Evolutionary conservation across 305 asterid genomes (phyloP).

Genomic region (Fraxinus floribunda): DNA sequence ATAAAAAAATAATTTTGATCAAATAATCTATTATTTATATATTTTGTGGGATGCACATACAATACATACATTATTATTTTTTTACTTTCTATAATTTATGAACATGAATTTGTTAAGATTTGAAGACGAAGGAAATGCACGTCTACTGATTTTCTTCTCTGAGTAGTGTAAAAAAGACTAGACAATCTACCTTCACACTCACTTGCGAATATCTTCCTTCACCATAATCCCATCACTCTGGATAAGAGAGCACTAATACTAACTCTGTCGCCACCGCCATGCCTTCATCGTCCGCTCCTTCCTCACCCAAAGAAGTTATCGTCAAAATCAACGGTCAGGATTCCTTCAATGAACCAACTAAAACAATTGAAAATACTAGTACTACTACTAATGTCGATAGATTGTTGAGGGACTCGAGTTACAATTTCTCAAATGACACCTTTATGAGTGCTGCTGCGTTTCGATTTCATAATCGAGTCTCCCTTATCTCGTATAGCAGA

Average conservation of each 20-base stretch:
- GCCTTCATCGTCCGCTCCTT: constrained; percentile 22
- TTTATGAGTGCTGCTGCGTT: constrained; percentile 51
- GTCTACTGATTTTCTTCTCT: too few relatives aligned
- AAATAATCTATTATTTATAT: too few relatives aligned
- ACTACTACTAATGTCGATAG: background rate
- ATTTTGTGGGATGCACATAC: background rate
- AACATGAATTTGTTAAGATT: background rate
- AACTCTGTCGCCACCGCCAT: constrained; percentile 5
- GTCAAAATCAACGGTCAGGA: constrained; percentile 28
- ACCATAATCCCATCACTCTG: background rate
- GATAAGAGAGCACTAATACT: background rate
- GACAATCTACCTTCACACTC: too few relatives aligned
- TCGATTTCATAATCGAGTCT: constrained; percentile 55
- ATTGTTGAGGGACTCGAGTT: constrained; percentile 58
- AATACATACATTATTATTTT: too few relatives aligned
- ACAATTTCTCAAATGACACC: constrained; percentile 72
- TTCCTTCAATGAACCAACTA: background rate
- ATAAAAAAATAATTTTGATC: background rate
- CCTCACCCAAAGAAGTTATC: constrained; percentile 29
- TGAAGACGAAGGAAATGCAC: too few relatives aligned
- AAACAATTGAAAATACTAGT: background rate
- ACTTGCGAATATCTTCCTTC: constrained; percentile 22
- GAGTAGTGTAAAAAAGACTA: too few relatives aligned
- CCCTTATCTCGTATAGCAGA: constrained; percentile 48
- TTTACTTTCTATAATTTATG: too few relatives aligned